Percentiles rank a stretch among this genome's conserved stretches.
Evolutionary conservation across 2,329 filamentous ascomycete species (phyloP).

Genomic region (Alternaria arbusti): DNA sequence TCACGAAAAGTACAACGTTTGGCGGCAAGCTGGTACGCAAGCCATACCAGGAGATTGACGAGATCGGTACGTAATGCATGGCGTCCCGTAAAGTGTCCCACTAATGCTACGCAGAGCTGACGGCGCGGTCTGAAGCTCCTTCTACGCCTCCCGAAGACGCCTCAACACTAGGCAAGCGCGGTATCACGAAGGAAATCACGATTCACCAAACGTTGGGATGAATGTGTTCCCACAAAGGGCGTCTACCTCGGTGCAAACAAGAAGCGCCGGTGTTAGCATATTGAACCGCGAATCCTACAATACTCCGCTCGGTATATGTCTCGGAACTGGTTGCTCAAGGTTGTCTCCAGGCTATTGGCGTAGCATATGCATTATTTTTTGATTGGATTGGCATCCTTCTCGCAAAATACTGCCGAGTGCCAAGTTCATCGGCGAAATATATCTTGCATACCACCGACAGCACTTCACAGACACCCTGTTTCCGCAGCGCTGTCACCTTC

Average conservation of each 20-base stretch:
- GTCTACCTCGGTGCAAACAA: neutral
- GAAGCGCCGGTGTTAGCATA: neutral
- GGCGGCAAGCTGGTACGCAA: conserved; percentile 16
- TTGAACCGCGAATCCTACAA: neutral
- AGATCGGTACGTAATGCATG: conserved; percentile 16
- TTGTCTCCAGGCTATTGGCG: neutral
- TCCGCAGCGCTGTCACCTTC: conserved; percentile 1
- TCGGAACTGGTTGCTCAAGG: neutral
- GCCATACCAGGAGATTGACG: conserved; percentile 28
- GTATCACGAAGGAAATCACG: conserved; percentile 20
- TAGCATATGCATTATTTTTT: neutral
- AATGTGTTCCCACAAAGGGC: neutral
- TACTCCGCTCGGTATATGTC: neutral
- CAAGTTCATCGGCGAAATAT: neutral
- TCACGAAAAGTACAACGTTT: conserved; percentile 14
- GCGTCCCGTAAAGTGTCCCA: neutral
- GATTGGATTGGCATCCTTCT: neutral
- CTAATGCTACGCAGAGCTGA: conserved; percentile 19
- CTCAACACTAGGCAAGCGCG: conserved; percentile 6
- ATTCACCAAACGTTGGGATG: conserved; percentile 20
- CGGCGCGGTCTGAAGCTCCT: conserved; percentile 9
- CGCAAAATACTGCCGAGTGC: neutral
- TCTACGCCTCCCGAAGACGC: conserved; percentile 8
- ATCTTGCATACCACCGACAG: neutral
- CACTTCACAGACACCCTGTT: neutral